These are phyloP conservation scores for Closterium sp. DNA, from an alignment of 139 green algal genomes.

Conservation along the genomic window DNA sequence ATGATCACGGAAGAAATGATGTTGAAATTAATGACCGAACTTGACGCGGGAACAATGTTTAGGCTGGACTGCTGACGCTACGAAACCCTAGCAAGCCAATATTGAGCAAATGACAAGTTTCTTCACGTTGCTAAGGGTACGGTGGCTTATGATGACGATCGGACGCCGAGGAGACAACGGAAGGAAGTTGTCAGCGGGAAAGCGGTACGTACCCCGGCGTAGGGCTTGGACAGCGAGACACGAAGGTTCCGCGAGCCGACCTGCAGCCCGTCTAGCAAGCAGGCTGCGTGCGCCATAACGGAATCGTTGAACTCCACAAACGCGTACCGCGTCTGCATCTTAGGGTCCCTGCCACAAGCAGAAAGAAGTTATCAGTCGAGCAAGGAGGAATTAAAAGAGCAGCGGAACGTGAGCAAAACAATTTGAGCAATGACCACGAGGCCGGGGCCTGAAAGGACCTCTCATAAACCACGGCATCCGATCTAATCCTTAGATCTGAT, in stretches of 20 bases:
- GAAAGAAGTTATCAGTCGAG: too few species aligned
- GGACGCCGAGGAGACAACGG: background rate
- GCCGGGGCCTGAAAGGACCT: background rate
- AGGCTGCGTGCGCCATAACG: conserved; percentile 16
- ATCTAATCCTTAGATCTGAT: background rate
- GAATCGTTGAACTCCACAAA: conserved; percentile 29
- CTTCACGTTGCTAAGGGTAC: background rate
- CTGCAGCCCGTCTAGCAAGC: conserved; percentile 7
- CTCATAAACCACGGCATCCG: background rate
- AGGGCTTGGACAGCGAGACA: background rate
- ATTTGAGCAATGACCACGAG: background rate
- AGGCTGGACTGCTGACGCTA: background rate
- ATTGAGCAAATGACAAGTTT: background rate
- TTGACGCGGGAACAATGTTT: background rate
- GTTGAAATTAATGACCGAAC: background rate
- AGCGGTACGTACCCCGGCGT: background rate
- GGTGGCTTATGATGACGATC: background rate
- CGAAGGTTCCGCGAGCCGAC: background rate
- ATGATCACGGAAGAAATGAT: background rate
- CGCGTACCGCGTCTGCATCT: conserved; percentile 18
- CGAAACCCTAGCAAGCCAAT: background rate
- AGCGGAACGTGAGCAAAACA: background rate
- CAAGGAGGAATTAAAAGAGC: background rate
- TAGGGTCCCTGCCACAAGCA: background rate
- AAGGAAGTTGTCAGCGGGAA: background rate